A percentile compares a stretch with the other conserved stretches of the same genome.
Conservation (phyloP, 441 rosid species). For the Kokia cookei region DNA sequence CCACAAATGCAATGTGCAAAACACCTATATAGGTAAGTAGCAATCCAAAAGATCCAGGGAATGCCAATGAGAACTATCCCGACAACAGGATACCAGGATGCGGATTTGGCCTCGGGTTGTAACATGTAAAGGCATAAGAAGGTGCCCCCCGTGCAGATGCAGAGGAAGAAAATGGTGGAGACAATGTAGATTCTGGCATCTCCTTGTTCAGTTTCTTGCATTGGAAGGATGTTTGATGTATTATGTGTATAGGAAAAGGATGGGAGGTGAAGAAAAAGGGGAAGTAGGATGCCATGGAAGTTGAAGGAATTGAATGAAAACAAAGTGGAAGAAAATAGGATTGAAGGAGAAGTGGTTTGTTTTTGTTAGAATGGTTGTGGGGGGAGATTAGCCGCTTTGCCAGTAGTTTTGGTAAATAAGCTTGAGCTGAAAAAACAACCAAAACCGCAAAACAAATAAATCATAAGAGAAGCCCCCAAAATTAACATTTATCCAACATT, state of each 20-base stretch:
- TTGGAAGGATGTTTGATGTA: background rate
- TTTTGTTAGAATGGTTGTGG: background rate
- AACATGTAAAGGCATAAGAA: conserved; percentile 45
- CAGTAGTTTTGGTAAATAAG: background rate
- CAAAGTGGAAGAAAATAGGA: background rate
- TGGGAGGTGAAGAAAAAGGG: background rate
- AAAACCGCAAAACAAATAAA: background rate
- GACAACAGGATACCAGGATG: conserved; percentile 33
- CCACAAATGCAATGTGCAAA: conserved; percentile 5
- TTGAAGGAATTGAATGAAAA: background rate
- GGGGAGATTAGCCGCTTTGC: background rate
- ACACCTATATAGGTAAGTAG: conserved; percentile 42
- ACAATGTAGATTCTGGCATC: conserved; percentile 45
- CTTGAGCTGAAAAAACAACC: background rate
- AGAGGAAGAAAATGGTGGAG: conserved; percentile 39
- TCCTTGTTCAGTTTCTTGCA: conserved; percentile 38
- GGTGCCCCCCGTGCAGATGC: conserved; percentile 50
- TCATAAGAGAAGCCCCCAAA: background rate
- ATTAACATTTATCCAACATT: too few relatives aligned
- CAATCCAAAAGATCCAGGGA: conserved; percentile 75
- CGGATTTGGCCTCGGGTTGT: conserved; percentile 20
- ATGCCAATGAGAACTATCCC: conserved; percentile 55
- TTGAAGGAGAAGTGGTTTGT: conserved; percentile 5
- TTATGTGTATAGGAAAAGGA: too few relatives aligned
- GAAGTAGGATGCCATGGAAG: conserved; percentile 11